Base-by-base conservation (phyloP, 306 rosid genomes). In the Geum urbanum region DNA sequence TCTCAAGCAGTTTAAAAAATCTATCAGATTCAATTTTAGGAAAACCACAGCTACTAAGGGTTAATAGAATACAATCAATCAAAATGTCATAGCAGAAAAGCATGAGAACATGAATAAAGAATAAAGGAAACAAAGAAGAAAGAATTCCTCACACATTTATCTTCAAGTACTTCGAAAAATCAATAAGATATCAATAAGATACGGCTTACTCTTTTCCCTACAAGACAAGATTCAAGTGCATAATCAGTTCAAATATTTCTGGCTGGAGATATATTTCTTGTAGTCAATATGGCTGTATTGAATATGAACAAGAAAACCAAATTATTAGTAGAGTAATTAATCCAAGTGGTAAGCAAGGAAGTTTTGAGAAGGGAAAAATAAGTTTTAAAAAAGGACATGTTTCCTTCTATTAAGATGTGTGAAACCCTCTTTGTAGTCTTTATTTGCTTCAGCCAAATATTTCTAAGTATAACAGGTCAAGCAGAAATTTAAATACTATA, bases 161-260 rank as follows among this genome's bases (percentile, higher is more conserved):
- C 63, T 79, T 69, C 72, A 87, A 81, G 70, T 67, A 65, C 74
- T 85, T 84, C n/a, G 97, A 89, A 78, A 91, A 91, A 78, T 89
- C 97, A 73, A 91, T 91, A 66, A 91, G 96, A 72, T n/a, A n/a
- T n/a, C n/a, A n/a, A n/a, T n/a, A n/a, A 91, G 89, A 88, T 80
- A 91, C 16, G 97, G 97, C 74, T 82, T 84, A 66, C 76, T 74
- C 56, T 76, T 73, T 60, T 82, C 77, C 84, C 97, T 91, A 86
- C 79, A 77, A 72, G 49, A 69, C 45, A 70, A 67, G 24, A 27
- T 47, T 37, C 20, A 46, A 49, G 68, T 73, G 71, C 74, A 72
- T 73, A 14, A 71, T 45, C 35, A 72, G 53, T 14, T 37, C 61
- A 52, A 14, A 52, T 51, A 12, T 37, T 49, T 19, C 14, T 57